These are phyloP conservation scores for Fusarium staphyleae DNA, from an alignment of 2,329 filamentous ascomycete species.

Conservation along the genomic window DNA sequence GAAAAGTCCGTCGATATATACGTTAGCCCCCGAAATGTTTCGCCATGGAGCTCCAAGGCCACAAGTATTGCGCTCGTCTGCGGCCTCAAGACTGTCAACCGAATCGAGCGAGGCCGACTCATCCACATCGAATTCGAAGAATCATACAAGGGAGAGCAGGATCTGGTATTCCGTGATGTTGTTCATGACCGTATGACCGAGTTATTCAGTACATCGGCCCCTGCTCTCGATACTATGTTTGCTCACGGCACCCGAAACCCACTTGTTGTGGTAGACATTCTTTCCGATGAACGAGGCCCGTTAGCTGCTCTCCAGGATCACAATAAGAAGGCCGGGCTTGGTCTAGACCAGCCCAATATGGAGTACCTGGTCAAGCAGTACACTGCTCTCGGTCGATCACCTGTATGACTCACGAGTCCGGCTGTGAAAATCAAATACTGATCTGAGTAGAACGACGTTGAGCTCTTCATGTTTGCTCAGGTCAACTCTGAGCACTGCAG, in stretches of 20 bases:
- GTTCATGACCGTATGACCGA: conserved; percentile 98
- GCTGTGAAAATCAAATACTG: conserved; percentile 27
- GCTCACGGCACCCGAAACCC: conserved; percentile 67
- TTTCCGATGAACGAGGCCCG: conserved; percentile 68
- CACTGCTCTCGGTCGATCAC: conserved; percentile 59
- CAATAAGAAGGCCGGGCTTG: conserved; percentile 84
- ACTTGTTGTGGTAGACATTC: conserved; percentile 79
- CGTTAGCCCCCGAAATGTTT: conserved; percentile 84
- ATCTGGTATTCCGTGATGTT: conserved; percentile 68
- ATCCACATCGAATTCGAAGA: conserved; percentile 72
- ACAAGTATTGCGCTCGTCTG: conserved; percentile 94
- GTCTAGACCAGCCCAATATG: conserved; percentile 87
- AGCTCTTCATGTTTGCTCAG: conserved; percentile 99
- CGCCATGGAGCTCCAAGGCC: conserved; percentile 96
- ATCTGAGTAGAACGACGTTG: conserved; percentile 71
- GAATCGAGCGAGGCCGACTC: conserved; percentile 86
- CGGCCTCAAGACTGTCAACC: conserved; percentile 74
- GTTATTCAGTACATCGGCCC: conserved; percentile 70
- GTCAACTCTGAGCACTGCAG: conserved; percentile 96
- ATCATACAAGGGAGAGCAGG: conserved; percentile 52
- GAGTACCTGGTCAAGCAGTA: conserved; percentile 82
- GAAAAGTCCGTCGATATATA: conserved; percentile 66
- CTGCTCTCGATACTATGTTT: conserved; percentile 80
- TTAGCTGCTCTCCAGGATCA: conserved; percentile 79
- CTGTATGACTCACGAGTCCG: conserved; percentile 51